phyloP scores from a whole-genome alignment of 2,329 filamentous ascomycete species.

The Lecanicillium sp. region DNA sequence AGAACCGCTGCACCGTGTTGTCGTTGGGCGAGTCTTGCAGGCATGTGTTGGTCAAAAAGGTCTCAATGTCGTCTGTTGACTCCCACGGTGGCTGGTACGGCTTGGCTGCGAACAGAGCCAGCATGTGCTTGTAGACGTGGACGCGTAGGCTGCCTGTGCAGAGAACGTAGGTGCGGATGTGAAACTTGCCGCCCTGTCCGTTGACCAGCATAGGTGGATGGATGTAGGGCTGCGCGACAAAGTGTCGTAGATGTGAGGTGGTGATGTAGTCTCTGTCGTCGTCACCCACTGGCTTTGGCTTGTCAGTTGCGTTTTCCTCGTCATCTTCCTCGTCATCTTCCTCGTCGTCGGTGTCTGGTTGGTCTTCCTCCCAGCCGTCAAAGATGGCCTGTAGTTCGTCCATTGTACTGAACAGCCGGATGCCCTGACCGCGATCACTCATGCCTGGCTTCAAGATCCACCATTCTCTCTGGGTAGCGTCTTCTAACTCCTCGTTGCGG shows the following conservation, averaged over 20 bases:
- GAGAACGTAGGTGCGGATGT: slow-evolving; percentile 87
- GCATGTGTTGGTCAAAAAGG: slow-evolving; percentile 93
- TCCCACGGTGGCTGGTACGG: slow-evolving; percentile 61
- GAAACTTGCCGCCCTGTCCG: slow-evolving; percentile 70
- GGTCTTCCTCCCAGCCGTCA: slow-evolving; percentile 75
- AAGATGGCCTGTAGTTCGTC: slow-evolving; percentile 81
- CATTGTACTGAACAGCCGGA: slow-evolving; percentile 79
- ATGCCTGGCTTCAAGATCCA: slow-evolving; percentile 98
- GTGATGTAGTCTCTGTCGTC: slow-evolving; percentile 53
- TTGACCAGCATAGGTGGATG: slow-evolving; percentile 71
- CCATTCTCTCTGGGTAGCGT: slow-evolving; percentile 58
- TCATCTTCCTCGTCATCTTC: slow-evolving; percentile 40
- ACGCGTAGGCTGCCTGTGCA: slow-evolving; percentile 71
- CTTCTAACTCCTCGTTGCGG: slow-evolving; percentile 42
- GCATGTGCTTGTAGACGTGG: slow-evolving; percentile 84
- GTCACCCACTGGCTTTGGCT: slow-evolving; percentile 21
- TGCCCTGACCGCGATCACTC: slow-evolving; percentile 93
- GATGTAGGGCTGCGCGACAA: slow-evolving; percentile 93
- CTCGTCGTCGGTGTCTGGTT: slow-evolving; percentile 58
- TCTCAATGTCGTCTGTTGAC: slow-evolving; percentile 46
- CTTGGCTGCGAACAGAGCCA: slow-evolving; percentile 80
- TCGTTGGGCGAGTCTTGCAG: slow-evolving; percentile 59
- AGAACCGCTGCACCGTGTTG: slow-evolving; percentile 68
- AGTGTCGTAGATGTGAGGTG: slow-evolving; percentile 88
- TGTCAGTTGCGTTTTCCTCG: slow-evolving; percentile 21